Evolutionary conservation across 2,329 filamentous ascomycete genomes (phyloP).

Genomic region (Aureobasidium sp.): DNA sequence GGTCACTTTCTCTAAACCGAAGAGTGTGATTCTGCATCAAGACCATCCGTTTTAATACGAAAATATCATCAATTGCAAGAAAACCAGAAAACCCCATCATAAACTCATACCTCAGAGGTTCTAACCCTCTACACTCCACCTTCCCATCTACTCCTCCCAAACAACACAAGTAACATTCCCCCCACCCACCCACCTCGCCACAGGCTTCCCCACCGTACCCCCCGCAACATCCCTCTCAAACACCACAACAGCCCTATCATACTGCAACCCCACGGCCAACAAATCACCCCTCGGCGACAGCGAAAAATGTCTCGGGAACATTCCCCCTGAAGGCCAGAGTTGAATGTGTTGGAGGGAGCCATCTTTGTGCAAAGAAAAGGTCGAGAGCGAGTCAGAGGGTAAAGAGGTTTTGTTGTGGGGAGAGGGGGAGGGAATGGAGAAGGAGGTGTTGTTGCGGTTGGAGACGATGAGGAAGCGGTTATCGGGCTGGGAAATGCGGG

Average conservation of each 20-base stretch:
- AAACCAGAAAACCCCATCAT: no score
- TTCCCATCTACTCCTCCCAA: slow-evolving; percentile 26
- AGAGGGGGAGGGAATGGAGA: slow-evolving; percentile 38
- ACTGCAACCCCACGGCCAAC: slow-evolving; percentile 58
- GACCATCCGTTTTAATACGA: no score
- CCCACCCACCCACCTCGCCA: slow-evolving; percentile 24
- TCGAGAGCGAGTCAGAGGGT: slow-evolving; percentile 51
- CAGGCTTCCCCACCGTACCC: slow-evolving; percentile 47
- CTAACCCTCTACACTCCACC: no score
- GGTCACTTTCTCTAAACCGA: no score
- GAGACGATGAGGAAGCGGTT: slow-evolving; percentile 57
- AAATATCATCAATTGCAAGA: no score
- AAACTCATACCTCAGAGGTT: no score
- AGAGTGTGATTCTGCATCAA: no score
- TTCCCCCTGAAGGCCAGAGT: slow-evolving; percentile 54
- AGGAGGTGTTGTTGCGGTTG: slow-evolving; percentile 54
- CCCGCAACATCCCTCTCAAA: slow-evolving; percentile 50
- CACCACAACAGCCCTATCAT: slow-evolving; percentile 51
- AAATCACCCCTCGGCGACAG: slow-evolving; percentile 53
- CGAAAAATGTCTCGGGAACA: slow-evolving; percentile 57
- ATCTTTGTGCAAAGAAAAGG: slow-evolving; percentile 49
- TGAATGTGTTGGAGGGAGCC: slow-evolving; percentile 50
- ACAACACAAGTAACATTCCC: slow-evolving; percentile 30
- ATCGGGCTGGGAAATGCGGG: slow-evolving; percentile 26
- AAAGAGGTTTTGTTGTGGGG: slow-evolving; percentile 27